Percentiles rank a stretch among this genome's conserved stretches.
These are phyloP conservation scores for Magnolia changhungtana DNA, from an alignment of 164 flowering plant species.

Conservation along the genomic window DNA sequence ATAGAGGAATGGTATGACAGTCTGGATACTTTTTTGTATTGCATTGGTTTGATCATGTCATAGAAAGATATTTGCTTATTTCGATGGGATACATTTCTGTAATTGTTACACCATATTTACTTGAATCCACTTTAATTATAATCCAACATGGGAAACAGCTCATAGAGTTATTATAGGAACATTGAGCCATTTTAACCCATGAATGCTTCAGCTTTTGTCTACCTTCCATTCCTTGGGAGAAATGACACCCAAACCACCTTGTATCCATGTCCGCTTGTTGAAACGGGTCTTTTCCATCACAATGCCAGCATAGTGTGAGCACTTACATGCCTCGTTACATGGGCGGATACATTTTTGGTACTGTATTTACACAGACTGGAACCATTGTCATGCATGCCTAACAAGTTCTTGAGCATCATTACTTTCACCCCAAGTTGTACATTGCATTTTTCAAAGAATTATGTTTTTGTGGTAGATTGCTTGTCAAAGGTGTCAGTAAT, in stretches of 20 bases:
- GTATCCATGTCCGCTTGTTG: not conserved
- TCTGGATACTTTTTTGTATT: not conserved
- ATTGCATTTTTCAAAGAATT: not conserved
- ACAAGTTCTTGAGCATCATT: not conserved
- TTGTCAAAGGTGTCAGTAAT: not conserved
- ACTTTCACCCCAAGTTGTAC: not conserved
- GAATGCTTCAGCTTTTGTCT: not conserved
- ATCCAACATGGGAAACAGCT: not conserved
- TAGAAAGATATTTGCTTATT: not conserved
- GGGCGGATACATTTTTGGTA: not conserved
- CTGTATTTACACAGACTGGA: not conserved
- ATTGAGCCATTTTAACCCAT: not conserved
- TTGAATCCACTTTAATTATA: not conserved
- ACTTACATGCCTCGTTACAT: not conserved
- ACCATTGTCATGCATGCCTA: too few species aligned
- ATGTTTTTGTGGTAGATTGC: not conserved
- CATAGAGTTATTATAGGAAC: not conserved
- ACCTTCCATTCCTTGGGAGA: not conserved
- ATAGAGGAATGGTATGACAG: conserved; percentile 70
- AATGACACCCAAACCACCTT: not conserved
- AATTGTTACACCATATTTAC: not conserved
- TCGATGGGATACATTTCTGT: not conserved
- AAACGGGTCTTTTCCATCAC: not conserved
- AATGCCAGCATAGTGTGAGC: not conserved
- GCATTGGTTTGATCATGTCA: not conserved